Conservation (phyloP, 495 filamentous ascomycete species). For the Hypomontagnella monticulosa region DNA sequence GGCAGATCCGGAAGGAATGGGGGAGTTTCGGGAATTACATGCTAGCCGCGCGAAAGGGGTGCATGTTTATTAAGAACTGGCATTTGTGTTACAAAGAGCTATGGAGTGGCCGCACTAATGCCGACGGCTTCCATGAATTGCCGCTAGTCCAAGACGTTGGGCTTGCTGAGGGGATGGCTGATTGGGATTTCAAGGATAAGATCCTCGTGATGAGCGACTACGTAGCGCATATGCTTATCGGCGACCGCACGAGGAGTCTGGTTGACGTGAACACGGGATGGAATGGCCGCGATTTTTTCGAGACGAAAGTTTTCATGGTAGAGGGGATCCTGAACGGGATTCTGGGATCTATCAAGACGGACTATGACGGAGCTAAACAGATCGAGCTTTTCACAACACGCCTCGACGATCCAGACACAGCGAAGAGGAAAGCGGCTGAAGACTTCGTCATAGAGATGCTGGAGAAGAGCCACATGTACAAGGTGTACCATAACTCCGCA, state of each 20-base stretch:
- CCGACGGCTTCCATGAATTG: conserved; percentile 40
- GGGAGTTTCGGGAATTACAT: conserved; percentile 52
- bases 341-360: conserved; percentile 35
- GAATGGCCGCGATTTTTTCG: conserved; percentile 43
- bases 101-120: conserved; percentile 46
- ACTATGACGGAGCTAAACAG: conserved; percentile 35
- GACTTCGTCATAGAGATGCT: conserved; percentile 38
- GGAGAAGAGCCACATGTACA: conserved; percentile 42
- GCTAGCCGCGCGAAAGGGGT: conserved; percentile 48
- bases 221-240: conserved; percentile 42
- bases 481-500: conserved; percentile 41
- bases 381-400: conserved; percentile 40
- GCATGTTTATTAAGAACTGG: conserved; percentile 51
- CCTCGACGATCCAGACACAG: conserved; percentile 29
- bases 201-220: conserved; percentile 41
- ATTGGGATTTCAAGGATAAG: conserved; percentile 26
- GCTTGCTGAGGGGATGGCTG: conserved; percentile 29
- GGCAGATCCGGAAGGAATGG: conserved; percentile 32
- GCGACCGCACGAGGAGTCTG: conserved; percentile 41
- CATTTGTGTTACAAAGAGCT: conserved; percentile 47
- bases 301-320: conserved; percentile 38
- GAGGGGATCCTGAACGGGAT: conserved; percentile 31
- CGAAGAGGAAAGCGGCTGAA: conserved; percentile 32
- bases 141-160: conserved; percentile 47
- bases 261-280: conserved; percentile 39